Evolutionary conservation across 805 yeast species (phyloP), one percentile per base, ranked within the genome.

Genomic region (Tetrapisispora fleetii): DNA sequence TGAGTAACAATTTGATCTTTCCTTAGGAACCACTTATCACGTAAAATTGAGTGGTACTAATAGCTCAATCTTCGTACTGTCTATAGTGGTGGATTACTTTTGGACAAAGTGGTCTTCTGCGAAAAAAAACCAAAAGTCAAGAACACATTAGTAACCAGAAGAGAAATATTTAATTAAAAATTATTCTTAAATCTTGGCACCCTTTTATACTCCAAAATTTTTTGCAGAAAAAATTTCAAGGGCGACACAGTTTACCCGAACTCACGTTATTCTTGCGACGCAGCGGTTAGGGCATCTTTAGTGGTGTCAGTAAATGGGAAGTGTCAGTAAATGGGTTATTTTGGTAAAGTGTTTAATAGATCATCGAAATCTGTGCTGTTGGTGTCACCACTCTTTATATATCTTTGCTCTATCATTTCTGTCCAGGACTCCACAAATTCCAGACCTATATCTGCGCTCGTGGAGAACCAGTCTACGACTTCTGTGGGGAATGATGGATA

Each of bases 371-470:
- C 22, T 19, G 11, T 14, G 9, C 27, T 33, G 3, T 28, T 5
- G 16, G 28, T n/a, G 13, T 47, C 45, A 19, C 49, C 24, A 22
- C 42, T 40, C 16, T 38, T 37, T 2, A 75, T 46, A 49, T 78
- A 74, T 51, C 81, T 86, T 54, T 79, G 81, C 59, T 83, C 91
- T 39, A 84, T 76, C 77, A 83, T 80, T 59, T 82, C 86, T 0
- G 91, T 83, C 81, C 89, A 84, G 2, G 87, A 87, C 37, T 81
- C 90, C 28, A 82, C 83, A 54, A 78, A 78, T 48, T 77, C 80
- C 43, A 78, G 59, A 16, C 83, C 83, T 21, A 77, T 71, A 41
- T 73, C 70, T 45, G 70, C 75, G 51, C 75, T 74, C 32, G 67
- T 65, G 39, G 73, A 62, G 48, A 77, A 76, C 78, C 80, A 77